Percentiles rank a stretch among this genome's conserved stretches.
phyloP scores from a whole-genome alignment of 2,329 filamentous ascomycete species.

The Diaporthe nobilis region DNA sequence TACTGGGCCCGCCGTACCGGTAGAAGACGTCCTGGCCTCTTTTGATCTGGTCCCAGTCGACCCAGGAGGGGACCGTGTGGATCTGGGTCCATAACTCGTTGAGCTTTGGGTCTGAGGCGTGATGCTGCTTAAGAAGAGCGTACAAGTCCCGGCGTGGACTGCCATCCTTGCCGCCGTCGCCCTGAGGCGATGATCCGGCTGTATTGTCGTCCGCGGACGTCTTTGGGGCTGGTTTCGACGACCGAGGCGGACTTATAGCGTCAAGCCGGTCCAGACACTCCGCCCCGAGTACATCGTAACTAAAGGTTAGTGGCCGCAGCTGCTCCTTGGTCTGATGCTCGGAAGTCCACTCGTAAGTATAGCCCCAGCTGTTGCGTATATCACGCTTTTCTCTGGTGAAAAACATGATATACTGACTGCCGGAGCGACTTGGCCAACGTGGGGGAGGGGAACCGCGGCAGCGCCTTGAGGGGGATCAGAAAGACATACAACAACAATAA shows the following conservation, averaged over 20 bases:
- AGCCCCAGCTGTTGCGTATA: conserved; percentile 66
- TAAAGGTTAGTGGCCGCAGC: conserved; percentile 71
- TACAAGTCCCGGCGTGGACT: conserved; percentile 71
- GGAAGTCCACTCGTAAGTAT: conserved; percentile 78
- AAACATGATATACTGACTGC: background rate
- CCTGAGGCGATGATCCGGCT: background rate
- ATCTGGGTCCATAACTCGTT: conserved; percentile 75
- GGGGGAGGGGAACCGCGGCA: background rate
- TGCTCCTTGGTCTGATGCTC: conserved; percentile 74
- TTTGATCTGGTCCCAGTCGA: conserved; percentile 82
- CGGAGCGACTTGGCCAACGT: background rate
- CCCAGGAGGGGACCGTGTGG: conserved; percentile 79
- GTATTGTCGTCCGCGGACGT: background rate
- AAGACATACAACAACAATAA: background rate
- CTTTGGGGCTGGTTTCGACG: conserved; percentile 10
- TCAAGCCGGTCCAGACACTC: conserved; percentile 76
- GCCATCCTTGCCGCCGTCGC: conserved; percentile 47
- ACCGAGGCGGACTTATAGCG: conserved; percentile 65
- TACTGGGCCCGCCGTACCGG: conserved; percentile 77
- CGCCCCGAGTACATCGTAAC: conserved; percentile 78
- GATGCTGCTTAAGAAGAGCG: conserved; percentile 71
- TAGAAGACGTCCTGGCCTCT: conserved; percentile 85
- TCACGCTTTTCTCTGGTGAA: conserved; percentile 40
- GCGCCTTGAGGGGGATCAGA: background rate
- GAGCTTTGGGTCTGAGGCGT: conserved; percentile 67